Percentiles rank a stretch among this genome's conserved stretches.
Evolutionary conservation across 148 eudicot species (phyloP).

Genomic region (Vaccinium vitisidaea): DNA sequence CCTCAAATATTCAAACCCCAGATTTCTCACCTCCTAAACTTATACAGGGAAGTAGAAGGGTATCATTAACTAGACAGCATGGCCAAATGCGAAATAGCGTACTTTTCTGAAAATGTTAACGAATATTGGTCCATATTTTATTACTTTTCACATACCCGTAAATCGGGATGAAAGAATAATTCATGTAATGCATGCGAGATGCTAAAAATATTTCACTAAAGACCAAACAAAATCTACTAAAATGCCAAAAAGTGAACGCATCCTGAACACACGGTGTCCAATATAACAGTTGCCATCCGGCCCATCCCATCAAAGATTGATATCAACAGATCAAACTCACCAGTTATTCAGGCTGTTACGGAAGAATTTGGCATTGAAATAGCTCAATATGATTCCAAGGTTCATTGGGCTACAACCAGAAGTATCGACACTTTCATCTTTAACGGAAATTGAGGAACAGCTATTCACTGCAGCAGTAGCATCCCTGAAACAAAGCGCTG

Average conservation of each 20-base stretch:
- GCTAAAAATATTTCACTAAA: too few species aligned
- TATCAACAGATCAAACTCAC: conserved; percentile 25
- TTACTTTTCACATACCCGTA: too few species aligned
- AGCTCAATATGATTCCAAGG: conserved; percentile 54
- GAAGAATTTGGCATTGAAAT: conserved; percentile 42
- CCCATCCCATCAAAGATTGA: not conserved
- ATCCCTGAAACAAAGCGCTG: conserved; percentile 32
- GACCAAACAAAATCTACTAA: not conserved
- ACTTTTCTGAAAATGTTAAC: too few species aligned
- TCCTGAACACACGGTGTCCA: conserved; percentile 19
- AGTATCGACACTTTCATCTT: conserved; percentile 65
- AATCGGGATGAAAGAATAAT: too few species aligned
- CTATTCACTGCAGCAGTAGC: conserved; percentile 51
- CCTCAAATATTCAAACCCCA: too few species aligned
- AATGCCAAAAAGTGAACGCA: conserved; percentile 3
- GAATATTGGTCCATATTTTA: too few species aligned
- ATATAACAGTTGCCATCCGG: not conserved
- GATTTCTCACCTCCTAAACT: too few species aligned
- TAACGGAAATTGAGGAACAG: conserved; percentile 49
- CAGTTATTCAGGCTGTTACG: conserved; percentile 38
- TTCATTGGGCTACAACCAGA: conserved; percentile 56
- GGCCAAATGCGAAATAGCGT: too few species aligned
- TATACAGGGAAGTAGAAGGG: too few species aligned
- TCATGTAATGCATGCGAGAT: too few species aligned
- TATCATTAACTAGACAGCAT: too few species aligned